Base-by-base conservation (phyloP, 352 stramenopile species). In the Phytophthora cryptogea region DNA sequence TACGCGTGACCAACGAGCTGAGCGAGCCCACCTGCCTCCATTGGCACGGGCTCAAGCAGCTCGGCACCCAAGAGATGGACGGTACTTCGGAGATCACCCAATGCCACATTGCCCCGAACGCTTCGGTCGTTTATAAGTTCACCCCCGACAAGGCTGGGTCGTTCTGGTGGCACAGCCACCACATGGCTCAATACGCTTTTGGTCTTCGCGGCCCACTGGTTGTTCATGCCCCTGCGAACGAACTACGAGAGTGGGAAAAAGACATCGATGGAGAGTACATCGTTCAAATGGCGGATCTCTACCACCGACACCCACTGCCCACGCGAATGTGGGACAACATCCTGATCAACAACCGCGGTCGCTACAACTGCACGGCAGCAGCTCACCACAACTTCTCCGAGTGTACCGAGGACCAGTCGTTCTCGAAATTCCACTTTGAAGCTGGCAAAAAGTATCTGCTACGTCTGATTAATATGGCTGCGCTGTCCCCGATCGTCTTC, bases 121-220 rank as follows among this genome's bases (percentile, higher is more conserved):
- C 9, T 14, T 67, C 58, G 6, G 51, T 62, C 2, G 26, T 66
- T 3, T 80, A 77, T 32, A 48, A 54, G 27, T 74, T 80, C 46
- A 59, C 35, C 8, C 64, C 64, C 0, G 53, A 71, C 47, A 72
- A 73, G 47, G 31, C 59, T 7, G 71, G 68, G 14, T 72, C 55
- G 7, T 77, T 74, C 44, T 80, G 72, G 72, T 80, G 61, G 60
- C 72, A 80, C 43, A 55, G 56, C 23, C 72, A 80, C 40, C 47
- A 78, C 28, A 45, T 23, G 5, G 42, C 54, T 0, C 60, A 77
- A 30, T 80, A 77, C 30, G 64, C 64, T 3, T 75, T 62, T 36
- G 68, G 72, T 3, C 59, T 80, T 9, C 68, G 69, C 27, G 72
- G 68, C 0, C 61, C 72, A 6, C 39, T 80, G 7, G 44, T 80